phyloP scores from a whole-genome alignment of 805 yeast genomes.

The Metschnikowia similis region DNA sequence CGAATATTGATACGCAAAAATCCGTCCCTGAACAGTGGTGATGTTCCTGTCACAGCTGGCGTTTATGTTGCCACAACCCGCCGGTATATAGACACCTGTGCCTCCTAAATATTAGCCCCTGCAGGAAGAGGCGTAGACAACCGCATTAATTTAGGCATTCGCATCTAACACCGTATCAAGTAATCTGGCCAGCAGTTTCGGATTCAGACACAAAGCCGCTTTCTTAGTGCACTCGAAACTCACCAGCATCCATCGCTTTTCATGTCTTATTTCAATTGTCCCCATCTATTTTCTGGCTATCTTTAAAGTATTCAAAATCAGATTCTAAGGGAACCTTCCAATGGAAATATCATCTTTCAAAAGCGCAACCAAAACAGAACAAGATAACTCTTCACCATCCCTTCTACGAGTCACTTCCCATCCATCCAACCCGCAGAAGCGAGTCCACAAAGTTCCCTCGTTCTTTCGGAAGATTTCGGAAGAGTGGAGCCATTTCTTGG shows the following conservation, averaged over 20 bases:
- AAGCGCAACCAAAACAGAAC: constrained; percentile 11
- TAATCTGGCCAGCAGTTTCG: background rate
- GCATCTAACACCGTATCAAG: background rate
- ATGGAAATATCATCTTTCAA: constrained; percentile 13
- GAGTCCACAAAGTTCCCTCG: constrained; percentile 18
- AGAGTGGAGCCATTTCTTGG: constrained; percentile 33
- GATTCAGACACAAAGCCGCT: background rate
- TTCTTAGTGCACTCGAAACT: background rate
- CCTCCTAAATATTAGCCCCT: background rate
- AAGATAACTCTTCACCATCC: constrained; percentile 10
- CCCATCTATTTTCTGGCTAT: background rate
- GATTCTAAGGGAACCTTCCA: constrained; percentile 3
- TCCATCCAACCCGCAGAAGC: background rate
- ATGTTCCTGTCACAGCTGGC: background rate
- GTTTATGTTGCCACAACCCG: background rate
- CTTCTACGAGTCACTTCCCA: constrained; percentile 3
- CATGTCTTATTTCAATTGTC: background rate
- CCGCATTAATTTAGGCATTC: background rate
- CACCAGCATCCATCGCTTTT: background rate
- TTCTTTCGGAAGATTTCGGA: constrained; percentile 37
- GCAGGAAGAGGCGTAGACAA: constrained; percentile 1
- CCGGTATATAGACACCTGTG: background rate
- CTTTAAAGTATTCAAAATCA: background rate
- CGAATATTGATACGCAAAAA: background rate
- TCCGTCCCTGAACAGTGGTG: background rate